A percentile compares a stretch with the other conserved stretches of the same genome.
phyloP scores from a whole-genome alignment of 495 filamentous ascomycete genomes.

The Lichenothelia convexa region DNA sequence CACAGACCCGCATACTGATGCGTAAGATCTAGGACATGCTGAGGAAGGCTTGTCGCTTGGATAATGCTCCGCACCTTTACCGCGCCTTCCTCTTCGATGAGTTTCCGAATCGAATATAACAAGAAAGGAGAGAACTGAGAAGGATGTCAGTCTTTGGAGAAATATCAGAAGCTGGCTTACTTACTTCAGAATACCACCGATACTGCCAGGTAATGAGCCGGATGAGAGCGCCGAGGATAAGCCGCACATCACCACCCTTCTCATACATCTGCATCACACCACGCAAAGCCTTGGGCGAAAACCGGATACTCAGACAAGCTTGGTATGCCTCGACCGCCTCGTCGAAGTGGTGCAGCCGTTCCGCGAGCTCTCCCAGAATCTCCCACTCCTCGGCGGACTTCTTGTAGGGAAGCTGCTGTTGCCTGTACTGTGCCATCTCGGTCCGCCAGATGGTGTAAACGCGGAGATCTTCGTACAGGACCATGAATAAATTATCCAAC shows the following conservation, averaged over 20 bases:
- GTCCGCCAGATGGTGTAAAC: slow-evolving; percentile 99
- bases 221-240: slow-evolving; percentile 64
- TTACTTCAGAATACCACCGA: slow-evolving; percentile 89
- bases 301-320: slow-evolving; percentile 60
- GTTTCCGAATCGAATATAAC: slow-evolving; percentile 64
- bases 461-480: slow-evolving; percentile 89
- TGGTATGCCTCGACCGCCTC: slow-evolving; percentile 88
- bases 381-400: slow-evolving; percentile 97
- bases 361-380: slow-evolving; percentile 82
- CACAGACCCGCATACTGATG: slow-evolving; percentile 92
- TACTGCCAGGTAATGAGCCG: slow-evolving; percentile 93
- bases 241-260: slow-evolving; percentile 49
- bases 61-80: slow-evolving; percentile 96
- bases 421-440: slow-evolving; percentile 81
- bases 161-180: slow-evolving; percentile 3
- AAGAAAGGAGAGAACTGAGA: slow-evolving; percentile 77
- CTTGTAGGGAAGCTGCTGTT: slow-evolving; percentile 80
- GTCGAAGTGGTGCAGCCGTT: slow-evolving; percentile 72
- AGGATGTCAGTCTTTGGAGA: neutral
- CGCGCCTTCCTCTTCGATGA: slow-evolving; percentile 94
- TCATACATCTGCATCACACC: slow-evolving; percentile 68
- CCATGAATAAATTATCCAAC: slow-evolving; percentile 98
- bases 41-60: slow-evolving; percentile 82
- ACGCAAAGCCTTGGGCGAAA: slow-evolving; percentile 75
- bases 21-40: slow-evolving; percentile 82